phyloP scores from a whole-genome alignment of 768 basidiomycete species.

The Pulveroboletus ravenelii region DNA sequence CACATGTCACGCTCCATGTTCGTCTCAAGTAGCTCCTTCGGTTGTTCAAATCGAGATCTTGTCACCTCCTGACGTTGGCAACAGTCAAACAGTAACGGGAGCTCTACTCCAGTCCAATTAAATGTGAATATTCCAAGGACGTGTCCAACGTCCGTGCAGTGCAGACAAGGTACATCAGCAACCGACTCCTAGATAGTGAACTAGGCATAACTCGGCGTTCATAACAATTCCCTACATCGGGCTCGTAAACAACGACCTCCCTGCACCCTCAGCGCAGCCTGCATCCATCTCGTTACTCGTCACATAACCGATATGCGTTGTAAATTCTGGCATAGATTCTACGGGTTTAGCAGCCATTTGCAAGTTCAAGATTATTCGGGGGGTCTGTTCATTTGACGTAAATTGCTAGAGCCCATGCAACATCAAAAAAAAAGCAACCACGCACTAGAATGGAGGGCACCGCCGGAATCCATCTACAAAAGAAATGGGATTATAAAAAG shows the following conservation, averaged over 20 bases:
- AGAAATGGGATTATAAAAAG: not conserved
- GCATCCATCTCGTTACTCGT: not conserved
- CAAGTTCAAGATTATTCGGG: slow-evolving; percentile 21
- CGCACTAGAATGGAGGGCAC: slow-evolving; percentile 14
- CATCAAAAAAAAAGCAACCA: not conserved
- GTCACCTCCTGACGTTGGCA: too few species aligned
- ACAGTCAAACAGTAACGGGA: too few species aligned
- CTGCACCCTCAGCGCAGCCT: not conserved
- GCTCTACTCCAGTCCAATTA: too few species aligned
- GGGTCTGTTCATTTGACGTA: slow-evolving; percentile 5
- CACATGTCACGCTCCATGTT: too few species aligned
- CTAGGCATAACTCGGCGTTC: not conserved
- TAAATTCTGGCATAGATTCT: slow-evolving; percentile 9
- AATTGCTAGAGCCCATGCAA: not conserved
- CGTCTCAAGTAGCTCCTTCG: too few species aligned
- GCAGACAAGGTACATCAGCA: too few species aligned
- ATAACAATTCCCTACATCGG: not conserved
- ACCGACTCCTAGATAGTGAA: too few species aligned
- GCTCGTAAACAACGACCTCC: not conserved
- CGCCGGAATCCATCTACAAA: slow-evolving; percentile 10
- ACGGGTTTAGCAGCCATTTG: slow-evolving; percentile 8
- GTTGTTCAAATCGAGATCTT: too few species aligned
- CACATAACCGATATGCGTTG: not conserved
- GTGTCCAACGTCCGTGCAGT: too few species aligned
- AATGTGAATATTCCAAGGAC: too few species aligned